phyloP scores from a whole-genome alignment of 2,329 filamentous ascomycete genomes.

The Diaporthe amygdali region DNA sequence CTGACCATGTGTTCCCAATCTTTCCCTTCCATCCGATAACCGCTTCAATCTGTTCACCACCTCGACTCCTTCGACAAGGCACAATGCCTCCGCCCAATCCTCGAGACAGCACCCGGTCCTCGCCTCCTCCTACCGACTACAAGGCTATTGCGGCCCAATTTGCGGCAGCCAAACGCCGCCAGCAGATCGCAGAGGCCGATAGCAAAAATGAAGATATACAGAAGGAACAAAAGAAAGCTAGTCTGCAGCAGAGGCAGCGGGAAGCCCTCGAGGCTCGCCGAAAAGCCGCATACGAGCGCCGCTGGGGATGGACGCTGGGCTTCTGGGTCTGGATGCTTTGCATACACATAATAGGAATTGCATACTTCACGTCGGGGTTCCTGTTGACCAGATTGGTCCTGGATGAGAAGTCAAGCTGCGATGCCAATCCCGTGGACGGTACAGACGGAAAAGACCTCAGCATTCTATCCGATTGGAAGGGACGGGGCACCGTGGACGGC shows the following conservation, averaged over 20 bases:
- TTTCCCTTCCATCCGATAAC: background rate
- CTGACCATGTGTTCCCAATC: slow-evolving; percentile 20
- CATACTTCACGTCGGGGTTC: slow-evolving; percentile 94
- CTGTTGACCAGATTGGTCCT: slow-evolving; percentile 85
- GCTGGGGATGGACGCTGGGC: slow-evolving; percentile 63
- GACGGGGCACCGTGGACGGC: slow-evolving; percentile 51
- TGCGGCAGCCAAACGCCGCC: slow-evolving; percentile 56
- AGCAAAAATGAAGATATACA: slow-evolving; percentile 27
- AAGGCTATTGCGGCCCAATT: slow-evolving; percentile 59
- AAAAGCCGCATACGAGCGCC: slow-evolving; percentile 54
- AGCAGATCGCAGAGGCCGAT: slow-evolving; percentile 48
- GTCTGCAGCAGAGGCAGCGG: slow-evolving; percentile 49
- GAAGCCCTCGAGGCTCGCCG: slow-evolving; percentile 53
- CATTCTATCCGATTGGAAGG: slow-evolving; percentile 47
- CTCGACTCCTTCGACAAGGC: background rate
- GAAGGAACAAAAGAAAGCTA: slow-evolving; percentile 37
- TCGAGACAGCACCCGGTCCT: slow-evolving; percentile 27
- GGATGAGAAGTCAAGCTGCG: slow-evolving; percentile 76
- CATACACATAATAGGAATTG: slow-evolving; percentile 81
- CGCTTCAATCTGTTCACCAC: background rate
- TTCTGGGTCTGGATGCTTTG: slow-evolving; percentile 75
- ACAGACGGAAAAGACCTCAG: slow-evolving; percentile 45
- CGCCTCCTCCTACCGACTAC: slow-evolving; percentile 48
- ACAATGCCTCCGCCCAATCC: slow-evolving; percentile 36
- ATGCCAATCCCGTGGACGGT: slow-evolving; percentile 54